Base-by-base conservation (phyloP, 352 stramenopile genomes). In the Saprolegnia diclina region DNA sequence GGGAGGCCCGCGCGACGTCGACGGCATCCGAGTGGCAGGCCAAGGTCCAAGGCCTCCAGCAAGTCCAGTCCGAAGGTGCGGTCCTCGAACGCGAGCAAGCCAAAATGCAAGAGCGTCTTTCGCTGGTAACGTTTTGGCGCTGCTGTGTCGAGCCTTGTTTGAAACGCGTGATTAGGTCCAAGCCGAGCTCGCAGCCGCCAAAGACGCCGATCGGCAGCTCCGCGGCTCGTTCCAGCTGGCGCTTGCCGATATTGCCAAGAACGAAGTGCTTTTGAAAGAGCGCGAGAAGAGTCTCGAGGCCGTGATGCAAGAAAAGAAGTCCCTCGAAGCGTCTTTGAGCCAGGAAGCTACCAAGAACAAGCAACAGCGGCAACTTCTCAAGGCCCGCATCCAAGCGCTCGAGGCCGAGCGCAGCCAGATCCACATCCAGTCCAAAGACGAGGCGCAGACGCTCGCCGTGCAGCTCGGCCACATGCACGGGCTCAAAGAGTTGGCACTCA, bases 401-500 rank as follows among this genome's bases (percentile, higher is more conserved):
- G 57, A 65, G 19, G 38, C 32, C 13, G 57, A 65, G 32, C 57
- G 57, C 26, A 65, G 32, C 9, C 26, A 52, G 21, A 21, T 65
- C 26, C 57, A 45, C 22, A 1, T 42, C 5, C 57, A 65, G 38
- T 42, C 32, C 16, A 65, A 65, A 9, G 35, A 42, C 24, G 38
- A 42, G 24, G 32, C 38, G 40, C 19, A 45, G 21, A 38, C 40
- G 13, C 57, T 65, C 6, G 32, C 37, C 13, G n/a, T 24, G 13
- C 57, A 65, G n/a, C 21, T 65, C n/a, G 32, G 35, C 22, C 26
- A 65, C 22, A 65, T 65, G 57, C 32, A 22, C 22, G 45, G 38
- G 13, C 24, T 65, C 26, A 65, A 65, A 65, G 57, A 45, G 57
- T 65, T 53, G 1, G 13, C 11, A 35, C 11, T 24, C 2, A 1